These are phyloP conservation scores for Oryza rufipogon DNA, from an alignment of 176 grass and related monocot species.

Conservation along the genomic window DNA sequence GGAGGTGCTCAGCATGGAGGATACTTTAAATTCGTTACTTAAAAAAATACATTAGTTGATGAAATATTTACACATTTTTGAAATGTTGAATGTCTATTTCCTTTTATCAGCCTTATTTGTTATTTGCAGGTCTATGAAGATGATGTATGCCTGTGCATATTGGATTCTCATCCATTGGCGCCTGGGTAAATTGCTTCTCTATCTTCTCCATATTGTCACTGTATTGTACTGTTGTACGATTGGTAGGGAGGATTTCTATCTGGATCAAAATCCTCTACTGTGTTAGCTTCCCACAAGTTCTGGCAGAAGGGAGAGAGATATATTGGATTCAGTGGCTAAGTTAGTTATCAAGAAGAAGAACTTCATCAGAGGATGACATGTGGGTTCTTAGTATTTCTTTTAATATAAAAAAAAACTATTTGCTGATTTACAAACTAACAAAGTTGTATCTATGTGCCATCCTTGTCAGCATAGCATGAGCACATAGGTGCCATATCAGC, in stretches of 20 bases:
- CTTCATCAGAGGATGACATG: background rate
- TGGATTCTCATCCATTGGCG: slow-evolving; percentile 50
- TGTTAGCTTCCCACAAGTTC: background rate
- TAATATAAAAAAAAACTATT: no score
- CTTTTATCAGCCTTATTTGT: background rate
- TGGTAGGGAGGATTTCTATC: background rate
- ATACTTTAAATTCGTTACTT: background rate
- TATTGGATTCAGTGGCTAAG: background rate
- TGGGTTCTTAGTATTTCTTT: background rate
- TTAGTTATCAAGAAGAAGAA: no score
- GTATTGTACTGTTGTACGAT: background rate
- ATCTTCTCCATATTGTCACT: background rate
- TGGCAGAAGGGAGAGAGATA: background rate
- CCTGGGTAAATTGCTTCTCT: slow-evolving; percentile 34
- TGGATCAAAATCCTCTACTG: background rate
- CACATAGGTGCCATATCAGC: no score
- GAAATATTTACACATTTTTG: background rate
- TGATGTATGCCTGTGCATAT: slow-evolving; percentile 49
- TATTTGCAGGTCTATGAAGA: slow-evolving; percentile 50
- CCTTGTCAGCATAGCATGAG: no score
- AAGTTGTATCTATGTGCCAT: no score
- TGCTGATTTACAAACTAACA: no score
- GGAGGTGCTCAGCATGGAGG: background rate
- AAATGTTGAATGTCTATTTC: background rate
- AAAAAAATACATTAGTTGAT: background rate